A percentile compares a stretch with the other conserved stretches of the same genome.
Conservation (phyloP, 257 asterid genomes). For the Ilex aquifolium region DNA sequence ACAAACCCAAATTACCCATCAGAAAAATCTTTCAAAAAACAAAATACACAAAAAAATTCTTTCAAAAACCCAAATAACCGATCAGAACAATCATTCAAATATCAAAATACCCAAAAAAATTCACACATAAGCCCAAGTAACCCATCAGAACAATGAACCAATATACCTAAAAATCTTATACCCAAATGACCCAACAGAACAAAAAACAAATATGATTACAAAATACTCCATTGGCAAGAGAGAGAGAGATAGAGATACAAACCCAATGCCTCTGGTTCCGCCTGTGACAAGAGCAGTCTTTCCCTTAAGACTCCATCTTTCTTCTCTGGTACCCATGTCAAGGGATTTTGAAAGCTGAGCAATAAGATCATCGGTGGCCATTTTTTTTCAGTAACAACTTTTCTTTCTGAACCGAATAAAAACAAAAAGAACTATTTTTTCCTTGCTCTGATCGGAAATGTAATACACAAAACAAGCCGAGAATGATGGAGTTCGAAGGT, state of each 20-base stretch:
- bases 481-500: neutral
- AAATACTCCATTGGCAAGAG: too few relatives aligned
- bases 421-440: too few relatives aligned
- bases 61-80: too few relatives aligned
- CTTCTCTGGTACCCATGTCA: neutral
- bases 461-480: neutral
- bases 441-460: neutral
- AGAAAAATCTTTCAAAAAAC: too few relatives aligned
- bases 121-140: too few relatives aligned
- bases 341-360: too few relatives aligned
- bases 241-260: too few relatives aligned
- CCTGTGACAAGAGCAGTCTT: slow-evolving; percentile 21
- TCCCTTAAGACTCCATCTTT: slow-evolving; percentile 19
- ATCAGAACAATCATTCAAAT: too few relatives aligned
- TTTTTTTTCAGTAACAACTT: neutral
- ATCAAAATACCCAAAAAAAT: too few relatives aligned
- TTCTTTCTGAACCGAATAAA: neutral
- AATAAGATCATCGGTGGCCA: neutral
- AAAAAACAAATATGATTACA: too few relatives aligned
- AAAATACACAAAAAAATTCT: too few relatives aligned
- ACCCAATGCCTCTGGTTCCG: slow-evolving; percentile 22
- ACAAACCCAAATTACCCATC: neutral
- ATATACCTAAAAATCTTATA: too few relatives aligned
- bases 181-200: neutral
- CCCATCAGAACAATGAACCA: neutral